A percentile compares a stretch with the other conserved stretches of the same genome.
These are phyloP conservation scores for Arctostaphylos glauca DNA, from an alignment of 148 eudicot species.

Conservation along the genomic window DNA sequence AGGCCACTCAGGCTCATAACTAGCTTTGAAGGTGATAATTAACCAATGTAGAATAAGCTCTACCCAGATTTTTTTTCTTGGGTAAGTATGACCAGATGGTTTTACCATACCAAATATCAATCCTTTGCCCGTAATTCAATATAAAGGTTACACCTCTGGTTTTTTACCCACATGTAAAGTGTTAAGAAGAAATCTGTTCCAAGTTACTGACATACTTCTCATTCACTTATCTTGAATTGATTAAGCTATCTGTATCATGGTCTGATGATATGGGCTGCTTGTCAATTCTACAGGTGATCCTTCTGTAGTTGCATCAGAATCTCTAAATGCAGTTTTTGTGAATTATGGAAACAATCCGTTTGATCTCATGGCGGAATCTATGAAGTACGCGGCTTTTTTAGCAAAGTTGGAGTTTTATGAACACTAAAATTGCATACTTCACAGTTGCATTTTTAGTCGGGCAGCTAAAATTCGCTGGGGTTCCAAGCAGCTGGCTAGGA, in stretches of 20 bases:
- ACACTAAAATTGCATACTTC: neutral
- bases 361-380: slow-evolving; percentile 39
- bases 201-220: neutral
- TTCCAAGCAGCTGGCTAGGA: slow-evolving; percentile 8
- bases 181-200: neutral
- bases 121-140: neutral
- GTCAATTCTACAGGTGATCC: slow-evolving; percentile 31
- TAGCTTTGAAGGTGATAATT: neutral
- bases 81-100: neutral
- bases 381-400: slow-evolving; percentile 33
- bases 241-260: slow-evolving; percentile 4
- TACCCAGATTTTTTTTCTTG: neutral
- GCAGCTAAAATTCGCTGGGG: neutral
- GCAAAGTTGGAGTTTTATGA: slow-evolving; percentile 3
- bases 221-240: slow-evolving; percentile 11
- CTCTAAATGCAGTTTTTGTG: slow-evolving; percentile 38
- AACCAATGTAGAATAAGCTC: neutral
- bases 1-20: neutral
- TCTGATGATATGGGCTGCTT: slow-evolving; percentile 3
- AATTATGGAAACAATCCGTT: slow-evolving; percentile 42
- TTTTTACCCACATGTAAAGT: neutral
- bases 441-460: neutral
- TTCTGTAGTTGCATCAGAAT: slow-evolving; percentile 28
- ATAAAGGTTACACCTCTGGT: neutral
- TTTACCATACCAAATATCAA: neutral